Base-by-base conservation (phyloP, 1,284 basidiomycete genomes). In the Microstroma glucosiphilum region DNA sequence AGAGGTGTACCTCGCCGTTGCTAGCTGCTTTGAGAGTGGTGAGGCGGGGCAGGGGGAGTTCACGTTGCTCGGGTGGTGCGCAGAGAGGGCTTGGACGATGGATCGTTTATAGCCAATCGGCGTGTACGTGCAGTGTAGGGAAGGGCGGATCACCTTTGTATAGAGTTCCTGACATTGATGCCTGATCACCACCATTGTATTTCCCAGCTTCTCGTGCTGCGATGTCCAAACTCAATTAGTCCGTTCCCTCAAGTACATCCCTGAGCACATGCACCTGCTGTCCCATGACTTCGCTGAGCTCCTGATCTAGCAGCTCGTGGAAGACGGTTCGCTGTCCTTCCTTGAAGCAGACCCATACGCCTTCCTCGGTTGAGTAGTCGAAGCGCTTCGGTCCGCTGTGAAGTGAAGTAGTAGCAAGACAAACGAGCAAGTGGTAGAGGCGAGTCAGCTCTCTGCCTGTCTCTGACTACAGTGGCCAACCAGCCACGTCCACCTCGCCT, bases 181-280 rank as follows among this genome's bases (percentile, higher is more conserved):
- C 30, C 4, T 37, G 30, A 37, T 37, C 30, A 37, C 30, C 30
- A 37, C 9, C 9, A 9, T 9, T 37, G 30, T 37, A 37, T 37
- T 9, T 37, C 30, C 30, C 3, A 9, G 4, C 30, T 37, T 37
- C 30, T 37, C 30, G 30, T 9, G 4, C 30, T 37, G 30, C 30
- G 9, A 37, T 9, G 30, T 9, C 30, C 30, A 4, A 3, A 3
- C 9, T 37, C 9, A 4, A 3, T 37, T 37, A 37, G 4, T 37
- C 30, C 9, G 30, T 9, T 3, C 30, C 30, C 30, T 37, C 30
- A 9, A 37, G 30, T 37, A 88, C 88, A 2, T 88, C 90, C 13
- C 93, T 23, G 46, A 48, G 46, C 15, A 74, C 58, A 17, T 67
- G 60, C 25, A 75, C 60, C n/a, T 63, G 40, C 26, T 63, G 66